These are phyloP conservation scores for Crithidia bombi DNA, from an alignment of 208 protist genomes.

Conservation along the genomic window DNA sequence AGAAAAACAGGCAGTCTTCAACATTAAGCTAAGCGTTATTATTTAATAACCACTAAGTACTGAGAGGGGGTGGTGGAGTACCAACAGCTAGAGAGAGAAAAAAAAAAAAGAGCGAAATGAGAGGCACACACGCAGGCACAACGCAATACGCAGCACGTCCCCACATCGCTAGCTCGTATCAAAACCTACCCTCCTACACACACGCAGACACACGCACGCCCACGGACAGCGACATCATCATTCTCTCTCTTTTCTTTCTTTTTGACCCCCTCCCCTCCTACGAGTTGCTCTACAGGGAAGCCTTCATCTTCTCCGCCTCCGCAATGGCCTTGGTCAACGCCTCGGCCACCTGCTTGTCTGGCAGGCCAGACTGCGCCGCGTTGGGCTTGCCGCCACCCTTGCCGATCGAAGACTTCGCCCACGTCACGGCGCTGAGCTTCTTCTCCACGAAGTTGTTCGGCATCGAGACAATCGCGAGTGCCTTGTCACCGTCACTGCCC, in stretches of 20 bases:
- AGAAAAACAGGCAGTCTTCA: too few species aligned
- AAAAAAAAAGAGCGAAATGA: conserved; percentile 11
- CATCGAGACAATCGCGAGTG: conserved; percentile 73
- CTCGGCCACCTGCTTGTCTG: conserved; percentile 42
- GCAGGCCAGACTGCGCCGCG: conserved; percentile 86
- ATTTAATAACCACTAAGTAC: too few species aligned
- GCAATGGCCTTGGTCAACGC: conserved; percentile 61
- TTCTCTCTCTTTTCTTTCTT: conserved; percentile 3
- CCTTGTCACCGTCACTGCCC: conserved; percentile 70
- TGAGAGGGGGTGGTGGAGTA: too few species aligned
- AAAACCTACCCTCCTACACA: too few species aligned
- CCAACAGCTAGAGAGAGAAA: not conserved
- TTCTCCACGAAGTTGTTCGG: conserved; percentile 70
- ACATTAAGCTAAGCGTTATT: too few species aligned
- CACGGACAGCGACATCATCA: not conserved
- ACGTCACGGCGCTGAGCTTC: conserved; percentile 85
- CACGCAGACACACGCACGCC: conserved; percentile 3
- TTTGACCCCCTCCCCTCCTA: not conserved
- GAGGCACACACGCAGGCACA: too few species aligned
- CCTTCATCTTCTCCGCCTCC: conserved; percentile 78
- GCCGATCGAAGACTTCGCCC: conserved; percentile 83
- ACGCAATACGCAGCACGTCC: too few species aligned
- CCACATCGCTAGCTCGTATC: too few species aligned
- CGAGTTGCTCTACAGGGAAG: conserved; percentile 21
- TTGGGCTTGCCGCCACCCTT: conserved; percentile 92